Evolutionary conservation across 768 basidiomycete genomes (phyloP).

Genomic region (Tylopilus sp.): DNA sequence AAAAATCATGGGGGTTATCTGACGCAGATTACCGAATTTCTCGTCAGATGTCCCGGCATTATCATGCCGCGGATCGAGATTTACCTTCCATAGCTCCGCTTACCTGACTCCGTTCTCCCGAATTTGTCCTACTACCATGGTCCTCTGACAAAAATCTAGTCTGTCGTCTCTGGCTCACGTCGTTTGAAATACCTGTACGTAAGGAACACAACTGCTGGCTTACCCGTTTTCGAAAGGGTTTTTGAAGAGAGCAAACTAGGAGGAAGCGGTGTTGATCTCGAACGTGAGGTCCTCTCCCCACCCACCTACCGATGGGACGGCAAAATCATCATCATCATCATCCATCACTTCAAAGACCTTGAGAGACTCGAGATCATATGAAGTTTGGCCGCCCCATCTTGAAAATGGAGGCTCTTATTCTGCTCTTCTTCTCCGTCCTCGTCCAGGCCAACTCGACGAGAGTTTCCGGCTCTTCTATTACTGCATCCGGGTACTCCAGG

Average conservation of each 20-base stretch:
- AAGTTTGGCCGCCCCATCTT: too few species aligned
- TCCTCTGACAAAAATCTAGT: slow-evolving; percentile 24
- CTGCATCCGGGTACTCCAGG: too few species aligned
- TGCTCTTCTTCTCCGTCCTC: too few species aligned
- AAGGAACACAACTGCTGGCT: slow-evolving; percentile 21
- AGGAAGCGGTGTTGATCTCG: slow-evolving; percentile 17
- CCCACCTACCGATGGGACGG: slow-evolving; percentile 44
- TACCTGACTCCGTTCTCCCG: slow-evolving; percentile 20
- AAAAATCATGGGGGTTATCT: slow-evolving; percentile 28
- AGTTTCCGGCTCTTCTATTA: too few species aligned
- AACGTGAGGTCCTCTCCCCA: slow-evolving; percentile 31
- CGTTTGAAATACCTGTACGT: slow-evolving; percentile 22
- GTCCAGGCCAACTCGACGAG: too few species aligned
- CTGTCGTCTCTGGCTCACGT: slow-evolving; percentile 20
- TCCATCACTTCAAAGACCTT: slow-evolving; percentile 35
- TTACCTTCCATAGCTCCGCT: slow-evolving; percentile 23
- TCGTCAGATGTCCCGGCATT: slow-evolving; percentile 22
- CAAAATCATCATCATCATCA: slow-evolving; percentile 41
- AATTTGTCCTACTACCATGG: slow-evolving; percentile 22
- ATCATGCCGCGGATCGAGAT: slow-evolving; percentile 24
- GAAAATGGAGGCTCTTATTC: too few species aligned
- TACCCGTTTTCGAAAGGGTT: slow-evolving; percentile 21
- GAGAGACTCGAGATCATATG: slow-evolving; percentile 39
- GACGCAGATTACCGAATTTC: slow-evolving; percentile 23
- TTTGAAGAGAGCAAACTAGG: slow-evolving; percentile 24